A percentile compares a stretch with the other conserved stretches of the same genome.
phyloP scores from a whole-genome alignment of 2,329 filamentous ascomycete genomes.

The Arthroderma sp. region DNA sequence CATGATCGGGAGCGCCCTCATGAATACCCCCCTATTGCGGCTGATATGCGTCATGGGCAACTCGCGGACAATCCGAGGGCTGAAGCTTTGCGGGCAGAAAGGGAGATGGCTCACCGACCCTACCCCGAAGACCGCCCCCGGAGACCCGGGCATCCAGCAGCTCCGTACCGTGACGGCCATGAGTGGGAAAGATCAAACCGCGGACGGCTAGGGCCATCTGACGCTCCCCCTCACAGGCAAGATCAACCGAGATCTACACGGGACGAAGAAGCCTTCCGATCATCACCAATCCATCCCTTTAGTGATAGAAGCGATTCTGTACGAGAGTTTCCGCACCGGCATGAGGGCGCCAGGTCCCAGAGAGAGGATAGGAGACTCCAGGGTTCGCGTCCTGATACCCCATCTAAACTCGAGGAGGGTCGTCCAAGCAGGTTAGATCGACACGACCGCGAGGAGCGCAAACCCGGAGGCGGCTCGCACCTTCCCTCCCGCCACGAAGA shows the following conservation, averaged over 20 bases:
- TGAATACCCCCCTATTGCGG: conserved; percentile 8
- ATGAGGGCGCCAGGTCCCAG: conserved; percentile 6
- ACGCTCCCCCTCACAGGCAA: conserved; percentile 15
- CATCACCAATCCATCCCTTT: background rate
- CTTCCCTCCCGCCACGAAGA: conserved; percentile 26
- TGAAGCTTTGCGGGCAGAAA: conserved; percentile 6
- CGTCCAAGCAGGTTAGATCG: conserved; percentile 11
- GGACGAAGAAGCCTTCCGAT: conserved; percentile 5
- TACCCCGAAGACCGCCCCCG: conserved; percentile 28
- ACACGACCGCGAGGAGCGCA: conserved; percentile 24
- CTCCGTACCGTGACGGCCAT: conserved; percentile 18
- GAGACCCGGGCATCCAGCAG: conserved; percentile 17
- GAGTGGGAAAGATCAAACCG: conserved; percentile 28
- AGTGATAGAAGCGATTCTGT: conserved; percentile 3
- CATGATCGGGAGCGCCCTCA: conserved; percentile 20
- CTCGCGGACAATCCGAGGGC: background rate
- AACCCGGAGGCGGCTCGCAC: conserved; percentile 15
- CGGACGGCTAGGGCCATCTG: conserved; percentile 17
- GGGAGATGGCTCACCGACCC: conserved; percentile 22
- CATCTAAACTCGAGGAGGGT: conserved; percentile 10
- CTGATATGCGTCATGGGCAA: conserved; percentile 13
- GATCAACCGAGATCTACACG: conserved; percentile 5
- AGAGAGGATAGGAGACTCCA: conserved; percentile 12
- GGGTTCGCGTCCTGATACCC: conserved; percentile 11
- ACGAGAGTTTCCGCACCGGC: conserved; percentile 6